These are phyloP conservation scores for Tetrastigma voinierianum DNA, from an alignment of 164 flowering plant species.

Conservation along the genomic window DNA sequence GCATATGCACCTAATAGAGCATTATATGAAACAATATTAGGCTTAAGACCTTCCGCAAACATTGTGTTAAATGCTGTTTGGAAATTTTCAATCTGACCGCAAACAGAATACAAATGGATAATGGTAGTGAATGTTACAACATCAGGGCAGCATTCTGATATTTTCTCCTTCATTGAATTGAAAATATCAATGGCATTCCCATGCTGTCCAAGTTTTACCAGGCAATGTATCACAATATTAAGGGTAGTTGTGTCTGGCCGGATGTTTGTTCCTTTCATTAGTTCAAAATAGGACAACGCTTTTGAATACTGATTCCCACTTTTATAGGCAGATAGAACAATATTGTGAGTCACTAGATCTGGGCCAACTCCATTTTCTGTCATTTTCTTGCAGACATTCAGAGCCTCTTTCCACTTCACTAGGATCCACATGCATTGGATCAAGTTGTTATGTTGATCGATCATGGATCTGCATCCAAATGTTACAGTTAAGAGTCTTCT, in stretches of 20 bases:
- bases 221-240: conserved; percentile 83
- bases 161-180: conserved; percentile 80
- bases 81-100: conserved; percentile 81
- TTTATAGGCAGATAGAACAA: conserved; percentile 81
- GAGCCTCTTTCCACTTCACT: conserved; percentile 95
- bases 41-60: conserved; percentile 86
- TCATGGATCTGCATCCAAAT: conserved; percentile 76
- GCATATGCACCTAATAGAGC: conserved; percentile 89
- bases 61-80: conserved; percentile 65
- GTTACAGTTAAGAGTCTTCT: conserved; percentile 5
- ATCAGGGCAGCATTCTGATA: conserved; percentile 76
- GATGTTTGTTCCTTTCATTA: conserved; percentile 88
- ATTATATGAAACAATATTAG: conserved; percentile 84
- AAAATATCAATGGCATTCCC: conserved; percentile 69
- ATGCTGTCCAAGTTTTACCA: conserved; percentile 65
- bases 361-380: conserved; percentile 98
- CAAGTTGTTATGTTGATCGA: conserved; percentile 89
- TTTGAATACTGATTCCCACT: conserved; percentile 74
- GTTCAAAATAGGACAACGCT: conserved; percentile 87
- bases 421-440: conserved; percentile 97
- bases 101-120: conserved; percentile 74
- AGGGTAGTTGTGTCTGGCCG: conserved; percentile 87
- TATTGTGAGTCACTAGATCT: conserved; percentile 94
- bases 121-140: conserved; percentile 85
- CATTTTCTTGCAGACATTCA: conserved; percentile 84